phyloP scores from a whole-genome alignment of 768 basidiomycete species.

The Pisolithus tinctorius region DNA sequence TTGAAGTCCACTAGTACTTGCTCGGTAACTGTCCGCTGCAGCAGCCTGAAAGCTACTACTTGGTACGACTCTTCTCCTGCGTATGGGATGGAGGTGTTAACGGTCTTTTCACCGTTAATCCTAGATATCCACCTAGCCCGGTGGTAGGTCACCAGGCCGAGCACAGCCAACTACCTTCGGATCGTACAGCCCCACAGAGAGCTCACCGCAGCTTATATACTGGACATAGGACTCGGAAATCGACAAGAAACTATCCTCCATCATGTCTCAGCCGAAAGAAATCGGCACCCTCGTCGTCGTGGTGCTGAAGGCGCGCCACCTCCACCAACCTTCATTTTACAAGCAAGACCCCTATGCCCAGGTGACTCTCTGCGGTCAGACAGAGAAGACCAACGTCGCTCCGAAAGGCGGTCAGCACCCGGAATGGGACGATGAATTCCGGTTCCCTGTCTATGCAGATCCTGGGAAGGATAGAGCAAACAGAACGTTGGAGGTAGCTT shows the following conservation, averaged over 20 bases:
- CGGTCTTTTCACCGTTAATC: too few relatives aligned
- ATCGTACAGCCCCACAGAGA: constrained; percentile 22
- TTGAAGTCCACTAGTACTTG: too few relatives aligned
- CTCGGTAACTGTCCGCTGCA: too few relatives aligned
- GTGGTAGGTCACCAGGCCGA: too few relatives aligned
- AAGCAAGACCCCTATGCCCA: constrained; percentile 89
- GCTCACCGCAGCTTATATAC: constrained; percentile 49
- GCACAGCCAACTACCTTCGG: neutral
- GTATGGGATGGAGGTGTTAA: too few relatives aligned
- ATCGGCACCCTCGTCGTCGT: constrained; percentile 83
- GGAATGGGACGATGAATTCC: constrained; percentile 85
- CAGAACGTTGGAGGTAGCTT: constrained; percentile 64
- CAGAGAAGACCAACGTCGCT: constrained; percentile 66
- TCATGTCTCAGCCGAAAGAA: constrained; percentile 33
- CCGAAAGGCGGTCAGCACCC: constrained; percentile 90
- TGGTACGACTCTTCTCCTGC: too few relatives aligned
- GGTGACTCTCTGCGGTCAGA: constrained; percentile 49
- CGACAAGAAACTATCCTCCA: neutral
- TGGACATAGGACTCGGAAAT: neutral
- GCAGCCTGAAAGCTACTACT: too few relatives aligned
- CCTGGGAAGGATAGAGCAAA: constrained; percentile 37
- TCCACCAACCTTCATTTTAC: constrained; percentile 80
- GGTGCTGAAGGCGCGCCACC: constrained; percentile 77
- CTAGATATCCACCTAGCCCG: too few relatives aligned
- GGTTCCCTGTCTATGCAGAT: constrained; percentile 66